Conservation (phyloP, 179 eudicot genomes). For the Nepenthes alata region DNA sequence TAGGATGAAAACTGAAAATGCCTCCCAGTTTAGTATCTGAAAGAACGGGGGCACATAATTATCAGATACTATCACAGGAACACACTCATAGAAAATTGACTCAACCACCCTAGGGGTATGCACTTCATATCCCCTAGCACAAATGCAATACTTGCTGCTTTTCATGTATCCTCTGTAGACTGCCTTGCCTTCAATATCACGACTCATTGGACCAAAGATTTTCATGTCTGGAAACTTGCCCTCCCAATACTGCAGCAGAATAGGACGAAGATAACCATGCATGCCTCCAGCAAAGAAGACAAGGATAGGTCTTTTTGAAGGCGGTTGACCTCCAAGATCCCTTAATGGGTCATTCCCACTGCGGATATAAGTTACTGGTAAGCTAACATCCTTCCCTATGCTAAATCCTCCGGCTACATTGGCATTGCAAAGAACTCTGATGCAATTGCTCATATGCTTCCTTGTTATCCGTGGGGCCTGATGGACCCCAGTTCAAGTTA, state of each 20-base stretch:
- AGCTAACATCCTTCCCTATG: constrained; percentile 55
- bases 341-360: constrained; percentile 36
- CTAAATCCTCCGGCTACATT: constrained; percentile 51
- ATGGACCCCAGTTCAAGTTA: not conserved
- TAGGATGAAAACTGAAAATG: constrained; percentile 35
- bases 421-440: constrained; percentile 66
- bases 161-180: constrained; percentile 37
- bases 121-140: constrained; percentile 46
- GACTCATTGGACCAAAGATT: constrained; percentile 52
- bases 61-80: constrained; percentile 50
- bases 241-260: constrained; percentile 52
- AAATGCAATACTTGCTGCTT: constrained; percentile 42
- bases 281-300: constrained; percentile 72
- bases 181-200: constrained; percentile 34
- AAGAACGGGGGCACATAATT: constrained; percentile 46
- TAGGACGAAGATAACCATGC: constrained; percentile 66
- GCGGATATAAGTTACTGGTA: constrained; percentile 58
- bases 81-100: constrained; percentile 43
- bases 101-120: constrained; percentile 50
- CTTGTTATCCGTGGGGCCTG: constrained; percentile 53
- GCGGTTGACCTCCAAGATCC: constrained; percentile 57
- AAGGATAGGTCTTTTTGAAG: constrained; percentile 36
- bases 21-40: constrained; percentile 48
- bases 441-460: constrained; percentile 32
- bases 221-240: constrained; percentile 57